Base-by-base conservation (phyloP, 129 eudicot genomes). In the Tanacetum coccineum region DNA sequence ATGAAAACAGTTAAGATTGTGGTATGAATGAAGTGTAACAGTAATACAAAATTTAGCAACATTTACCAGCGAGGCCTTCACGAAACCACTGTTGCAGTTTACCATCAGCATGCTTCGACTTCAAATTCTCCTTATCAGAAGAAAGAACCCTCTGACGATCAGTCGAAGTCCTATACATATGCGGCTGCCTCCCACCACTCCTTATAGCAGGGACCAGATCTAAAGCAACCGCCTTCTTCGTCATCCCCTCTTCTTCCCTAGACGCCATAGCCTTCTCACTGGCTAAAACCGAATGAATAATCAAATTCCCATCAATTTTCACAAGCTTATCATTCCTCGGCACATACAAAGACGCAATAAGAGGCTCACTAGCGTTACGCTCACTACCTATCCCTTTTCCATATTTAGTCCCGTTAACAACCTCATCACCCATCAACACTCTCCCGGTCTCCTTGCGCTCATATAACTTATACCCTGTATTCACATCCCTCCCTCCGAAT, bases 251-350 rank as follows among this genome's bases (percentile, higher is more conserved):
- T 40, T 74, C 82, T 77, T 77, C 76, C 56, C 28, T 77, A 77
- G 80, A 75, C 6, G 84, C 70, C 85, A 78, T 83, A 32, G 99
- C 92, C 68, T 87, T 89, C 83, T 93, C 99, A 68, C 96, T 93
- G 6, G 99, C 96, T 45, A 93, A 73, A 71, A 93, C 85, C 15
- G 99, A 93, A 59, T 89, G 91, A 13, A 93, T 89, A 63, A 93
- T 93, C 85, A 93, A 71, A 80, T 87, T 89, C 6, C 99, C 99
- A 81, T 93, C 99, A 66, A 93, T 89, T 73, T 89, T 86, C 64
- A 93, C 95, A 71, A 93, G 87, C 70, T 86, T 93, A 77, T 93
- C 90, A 55, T 93, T 93, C 75, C 96, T 84, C 10, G 99, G 99
- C 40, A 89, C 96, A 86, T 86, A 93, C 21, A 93, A 75, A 11